A percentile compares a stretch with the other conserved stretches of the same genome.
Conservation (phyloP, 2,329 filamentous ascomycete species). For the Nothomitra cinnamomea region DNA sequence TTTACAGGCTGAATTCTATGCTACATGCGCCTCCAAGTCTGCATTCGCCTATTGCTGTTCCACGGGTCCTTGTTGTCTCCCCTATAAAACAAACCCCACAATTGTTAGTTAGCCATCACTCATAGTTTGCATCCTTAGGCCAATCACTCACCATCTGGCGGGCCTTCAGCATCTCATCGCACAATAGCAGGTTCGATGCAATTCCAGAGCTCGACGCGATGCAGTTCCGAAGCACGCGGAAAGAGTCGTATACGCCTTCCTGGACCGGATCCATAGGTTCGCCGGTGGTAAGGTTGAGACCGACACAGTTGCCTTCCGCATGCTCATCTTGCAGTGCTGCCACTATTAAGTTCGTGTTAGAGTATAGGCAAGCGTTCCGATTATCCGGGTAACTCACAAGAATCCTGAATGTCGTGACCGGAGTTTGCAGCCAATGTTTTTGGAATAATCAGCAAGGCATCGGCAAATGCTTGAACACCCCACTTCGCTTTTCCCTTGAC, state of each 20-base stretch:
- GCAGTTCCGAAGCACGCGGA: constrained; percentile 83
- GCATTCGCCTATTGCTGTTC: neutral
- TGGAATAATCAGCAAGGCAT: constrained; percentile 86
- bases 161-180: constrained; percentile 94
- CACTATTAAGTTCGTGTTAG: constrained; percentile 34
- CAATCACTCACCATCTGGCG: constrained; percentile 61
- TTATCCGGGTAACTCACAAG: constrained; percentile 42
- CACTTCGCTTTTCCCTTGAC: constrained; percentile 98
- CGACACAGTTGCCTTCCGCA: constrained; percentile 67
- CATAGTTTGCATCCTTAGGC: neutral
- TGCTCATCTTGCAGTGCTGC: constrained; percentile 76
- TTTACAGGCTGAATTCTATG: neutral
- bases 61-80: neutral
- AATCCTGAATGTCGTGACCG: constrained; percentile 92
- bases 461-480: constrained; percentile 87
- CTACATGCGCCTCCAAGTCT: neutral
- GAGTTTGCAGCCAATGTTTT: constrained; percentile 95
- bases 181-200: constrained; percentile 83
- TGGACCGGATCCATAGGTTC: constrained; percentile 90
- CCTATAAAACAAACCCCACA: neutral
- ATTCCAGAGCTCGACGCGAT: constrained; percentile 90
- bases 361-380: neutral
- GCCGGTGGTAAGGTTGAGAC: constrained; percentile 71
- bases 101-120: neutral
- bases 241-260: constrained; percentile 89